These are phyloP conservation scores for Nakazawaea sp. DNA, from an alignment of 805 yeast genomes.

Conservation along the genomic window DNA sequence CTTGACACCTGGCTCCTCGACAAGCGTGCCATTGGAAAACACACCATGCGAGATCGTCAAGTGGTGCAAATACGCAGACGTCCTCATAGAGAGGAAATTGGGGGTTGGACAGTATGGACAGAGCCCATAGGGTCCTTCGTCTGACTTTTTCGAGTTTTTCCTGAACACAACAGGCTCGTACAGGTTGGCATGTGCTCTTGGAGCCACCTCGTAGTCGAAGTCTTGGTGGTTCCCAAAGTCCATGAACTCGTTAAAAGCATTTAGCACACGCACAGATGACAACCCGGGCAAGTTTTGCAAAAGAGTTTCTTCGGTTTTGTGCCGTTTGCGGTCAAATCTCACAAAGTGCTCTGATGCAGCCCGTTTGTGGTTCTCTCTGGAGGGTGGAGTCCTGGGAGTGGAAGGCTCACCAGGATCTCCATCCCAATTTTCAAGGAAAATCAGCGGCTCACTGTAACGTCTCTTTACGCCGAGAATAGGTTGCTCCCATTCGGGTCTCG, in stretches of 20 bases:
- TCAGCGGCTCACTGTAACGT: too few species aligned
- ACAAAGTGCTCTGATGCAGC: too few species aligned
- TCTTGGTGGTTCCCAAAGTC: background rate
- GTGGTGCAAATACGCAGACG: slow-evolving; percentile 24
- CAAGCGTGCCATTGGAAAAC: slow-evolving; percentile 21
- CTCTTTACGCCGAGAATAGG: too few species aligned
- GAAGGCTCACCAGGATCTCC: too few species aligned
- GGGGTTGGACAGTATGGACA: slow-evolving; percentile 7
- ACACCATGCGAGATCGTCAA: slow-evolving; percentile 25
- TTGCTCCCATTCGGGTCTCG: too few species aligned
- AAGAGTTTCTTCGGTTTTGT: background rate
- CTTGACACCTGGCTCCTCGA: slow-evolving; percentile 17
- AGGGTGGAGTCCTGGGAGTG: too few species aligned
- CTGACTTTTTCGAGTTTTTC: background rate
- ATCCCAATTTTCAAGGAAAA: too few species aligned
- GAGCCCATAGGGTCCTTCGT: background rate
- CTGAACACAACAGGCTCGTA: slow-evolving; percentile 8
- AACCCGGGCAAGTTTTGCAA: background rate
- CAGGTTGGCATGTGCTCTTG: slow-evolving; percentile 3
- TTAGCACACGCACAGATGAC: slow-evolving; percentile 1
- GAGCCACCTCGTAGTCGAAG: slow-evolving; percentile 1
- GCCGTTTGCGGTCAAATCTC: too few species aligned
- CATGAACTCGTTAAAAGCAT: background rate
- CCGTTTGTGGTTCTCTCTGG: too few species aligned
- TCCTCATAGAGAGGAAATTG: slow-evolving; percentile 19